Conservation (phyloP, 2,329 filamentous ascomycete genomes). For the Xenosphaeropsis pyriputrescens region DNA sequence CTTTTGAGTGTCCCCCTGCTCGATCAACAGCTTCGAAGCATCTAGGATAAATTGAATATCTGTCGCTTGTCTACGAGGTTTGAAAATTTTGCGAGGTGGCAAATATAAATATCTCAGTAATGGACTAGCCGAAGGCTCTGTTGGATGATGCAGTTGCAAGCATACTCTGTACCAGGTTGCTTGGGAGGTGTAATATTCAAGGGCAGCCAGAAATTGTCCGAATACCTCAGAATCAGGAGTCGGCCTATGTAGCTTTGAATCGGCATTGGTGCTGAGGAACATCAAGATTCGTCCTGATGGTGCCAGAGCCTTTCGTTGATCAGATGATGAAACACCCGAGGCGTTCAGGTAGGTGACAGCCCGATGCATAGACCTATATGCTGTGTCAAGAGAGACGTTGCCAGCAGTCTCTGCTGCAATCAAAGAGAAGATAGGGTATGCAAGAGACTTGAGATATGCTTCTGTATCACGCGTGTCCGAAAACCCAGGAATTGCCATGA, state of each 20-base stretch:
- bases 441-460: not conserved
- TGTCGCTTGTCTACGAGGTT: not conserved
- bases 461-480: not conserved
- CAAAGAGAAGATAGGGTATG: slow-evolving; percentile 4
- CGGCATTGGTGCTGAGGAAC: not conserved
- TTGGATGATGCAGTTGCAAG: slow-evolving; percentile 12
- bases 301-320: not conserved
- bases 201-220: slow-evolving; percentile 8
- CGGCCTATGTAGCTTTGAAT: not conserved
- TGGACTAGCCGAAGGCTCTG: slow-evolving; percentile 8
- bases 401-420: slow-evolving; percentile 6
- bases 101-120: slow-evolving; percentile 8
- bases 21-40: slow-evolving; percentile 11
- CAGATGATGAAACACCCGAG: not conserved
- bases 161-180: slow-evolving; percentile 4
- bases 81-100: not conserved
- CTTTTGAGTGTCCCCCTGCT: slow-evolving; percentile 8
- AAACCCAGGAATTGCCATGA: slow-evolving; percentile 4
- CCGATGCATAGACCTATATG: slow-evolving; percentile 7
- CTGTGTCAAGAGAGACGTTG: slow-evolving; percentile 6
- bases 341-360: slow-evolving; percentile 5
- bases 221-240: slow-evolving; percentile 6
- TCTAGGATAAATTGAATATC: slow-evolving; percentile 10
- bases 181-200: slow-evolving; percentile 4
- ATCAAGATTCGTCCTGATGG: not conserved